Base-by-base conservation (phyloP, 2,329 filamentous ascomycete genomes). In the Bipolaris victoriae region DNA sequence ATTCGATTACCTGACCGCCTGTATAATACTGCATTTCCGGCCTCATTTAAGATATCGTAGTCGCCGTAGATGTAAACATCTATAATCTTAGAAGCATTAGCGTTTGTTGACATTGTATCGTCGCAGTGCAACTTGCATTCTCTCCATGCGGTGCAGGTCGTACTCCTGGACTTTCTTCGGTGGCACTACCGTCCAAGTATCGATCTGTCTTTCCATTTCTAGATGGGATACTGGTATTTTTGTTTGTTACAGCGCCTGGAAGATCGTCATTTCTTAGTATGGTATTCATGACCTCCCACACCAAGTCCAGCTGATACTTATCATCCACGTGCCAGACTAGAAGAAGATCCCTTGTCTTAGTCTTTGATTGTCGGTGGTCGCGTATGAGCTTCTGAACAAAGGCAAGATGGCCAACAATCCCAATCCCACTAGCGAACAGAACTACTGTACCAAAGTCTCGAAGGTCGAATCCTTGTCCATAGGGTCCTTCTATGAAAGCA, bases 1-100 rank as follows among this genome's bases (percentile, higher is more conserved):
- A 60, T 57, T 26, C 45, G 35, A n/a, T 47, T 51, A 10, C 49
- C 56, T 53, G 26, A 20, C 35, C 33, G 37, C 37, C 44, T 61
- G 20, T 59, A 48, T 46, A 22, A 35, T 9, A 59, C 52, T 49
- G 31, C 13, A 10, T 49, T 11, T 52, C 50, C 50, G 29, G 41
- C 39, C 24, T 57, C 9, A 53, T 57, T 16, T 24, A 52, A 11
- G 7, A 62, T 43, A 15, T 59, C 11, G 33, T 62, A 55, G 47
- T 52, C 11, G 13, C 60, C 16, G 16, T 63, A 63, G 40, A 63
- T 55, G 45, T 62, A 63, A 20, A 63, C 31, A 31, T 63, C 40
- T 48, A 63, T 57, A 54, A 63, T 63, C 48, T 26, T 63, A n/a
- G 11, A 13, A 46, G 22, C 1, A 49, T 57, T 52, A 51, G 47